phyloP scores from a whole-genome alignment of 495 filamentous ascomycete genomes.

The Lichina pygmaea region DNA sequence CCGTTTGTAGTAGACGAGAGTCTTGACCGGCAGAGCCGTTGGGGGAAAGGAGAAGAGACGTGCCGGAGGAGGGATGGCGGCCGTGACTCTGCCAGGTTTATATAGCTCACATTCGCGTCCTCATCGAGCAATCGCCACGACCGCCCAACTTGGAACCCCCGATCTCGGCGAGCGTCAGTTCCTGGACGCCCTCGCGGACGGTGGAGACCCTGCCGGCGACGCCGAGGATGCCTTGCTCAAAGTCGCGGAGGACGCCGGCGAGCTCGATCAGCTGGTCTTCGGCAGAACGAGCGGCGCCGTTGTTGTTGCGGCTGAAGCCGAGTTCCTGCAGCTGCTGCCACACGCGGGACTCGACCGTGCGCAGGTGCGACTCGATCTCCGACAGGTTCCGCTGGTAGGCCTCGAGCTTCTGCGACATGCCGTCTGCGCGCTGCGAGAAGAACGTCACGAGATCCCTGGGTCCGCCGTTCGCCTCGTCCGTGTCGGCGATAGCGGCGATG shows the following conservation, averaged over 20 bases:
- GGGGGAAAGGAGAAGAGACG: no score
- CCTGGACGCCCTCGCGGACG: constrained; percentile 42
- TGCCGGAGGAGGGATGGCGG: no score
- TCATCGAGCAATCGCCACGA: no score
- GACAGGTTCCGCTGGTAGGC: constrained; percentile 39
- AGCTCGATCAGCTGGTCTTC: constrained; percentile 26
- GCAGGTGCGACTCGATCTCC: constrained; percentile 64
- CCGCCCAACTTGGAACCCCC: background rate
- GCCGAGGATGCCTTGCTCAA: constrained; percentile 51
- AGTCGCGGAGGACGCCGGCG: constrained; percentile 40
- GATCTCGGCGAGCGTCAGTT: constrained; percentile 26
- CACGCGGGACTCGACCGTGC: constrained; percentile 42
- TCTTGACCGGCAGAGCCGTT: no score
- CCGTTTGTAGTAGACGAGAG: no score
- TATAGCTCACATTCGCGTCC: no score
- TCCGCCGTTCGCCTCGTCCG: constrained; percentile 25
- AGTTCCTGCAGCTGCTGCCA: constrained; percentile 43
- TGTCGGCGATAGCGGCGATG: constrained; percentile 17
- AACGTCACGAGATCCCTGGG: constrained; percentile 39
- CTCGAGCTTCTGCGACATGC: constrained; percentile 37
- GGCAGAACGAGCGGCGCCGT: background rate
- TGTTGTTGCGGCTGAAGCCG: constrained; percentile 21
- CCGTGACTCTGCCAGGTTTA: no score
- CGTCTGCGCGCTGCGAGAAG: constrained; percentile 45
- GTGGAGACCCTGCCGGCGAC: constrained; percentile 44